phyloP scores from a whole-genome alignment of 257 asterid genomes.

The Salvia splendens region DNA sequence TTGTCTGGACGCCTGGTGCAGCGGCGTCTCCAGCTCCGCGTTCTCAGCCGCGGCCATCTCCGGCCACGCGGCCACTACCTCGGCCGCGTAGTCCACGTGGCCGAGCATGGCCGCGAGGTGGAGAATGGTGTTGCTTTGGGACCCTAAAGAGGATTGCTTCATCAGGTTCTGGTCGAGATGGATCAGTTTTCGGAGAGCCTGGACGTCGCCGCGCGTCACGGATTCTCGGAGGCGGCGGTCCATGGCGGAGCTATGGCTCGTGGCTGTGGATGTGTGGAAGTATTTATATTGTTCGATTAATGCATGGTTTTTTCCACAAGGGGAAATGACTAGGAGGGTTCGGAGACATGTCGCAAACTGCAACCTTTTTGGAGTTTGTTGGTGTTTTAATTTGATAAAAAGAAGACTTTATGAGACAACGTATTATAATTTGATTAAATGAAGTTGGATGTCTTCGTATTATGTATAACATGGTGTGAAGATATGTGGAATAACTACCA shows the following conservation, averaged over 20 bases:
- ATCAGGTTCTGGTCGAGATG: conserved; percentile 22
- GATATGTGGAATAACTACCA: no score
- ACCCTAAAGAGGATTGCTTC: conserved; percentile 14
- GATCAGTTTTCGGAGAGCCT: conserved; percentile 25
- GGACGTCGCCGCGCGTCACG: conserved; percentile 34
- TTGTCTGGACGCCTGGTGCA: conserved; percentile 56
- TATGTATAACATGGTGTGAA: no score
- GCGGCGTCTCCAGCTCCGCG: conserved; percentile 46
- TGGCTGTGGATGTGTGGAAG: background rate
- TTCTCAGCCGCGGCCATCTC: conserved; percentile 46
- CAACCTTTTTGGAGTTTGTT: background rate
- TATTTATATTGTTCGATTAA: background rate
- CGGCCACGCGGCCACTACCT: conserved; percentile 33
- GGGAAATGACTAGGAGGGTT: conserved; percentile 28
- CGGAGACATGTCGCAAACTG: background rate
- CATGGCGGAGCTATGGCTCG: conserved; percentile 27
- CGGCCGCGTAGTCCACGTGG: conserved; percentile 34
- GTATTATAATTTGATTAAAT: no score
- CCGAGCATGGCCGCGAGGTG: conserved; percentile 52
- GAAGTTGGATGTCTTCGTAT: no score
- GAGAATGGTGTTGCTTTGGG: conserved; percentile 35
- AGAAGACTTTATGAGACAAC: background rate
- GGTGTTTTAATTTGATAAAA: background rate
- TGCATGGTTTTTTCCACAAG: background rate
- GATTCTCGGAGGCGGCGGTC: conserved; percentile 47